phyloP scores from a whole-genome alignment of 257 asterid genomes.

The Craterostigma plantagineum region DNA sequence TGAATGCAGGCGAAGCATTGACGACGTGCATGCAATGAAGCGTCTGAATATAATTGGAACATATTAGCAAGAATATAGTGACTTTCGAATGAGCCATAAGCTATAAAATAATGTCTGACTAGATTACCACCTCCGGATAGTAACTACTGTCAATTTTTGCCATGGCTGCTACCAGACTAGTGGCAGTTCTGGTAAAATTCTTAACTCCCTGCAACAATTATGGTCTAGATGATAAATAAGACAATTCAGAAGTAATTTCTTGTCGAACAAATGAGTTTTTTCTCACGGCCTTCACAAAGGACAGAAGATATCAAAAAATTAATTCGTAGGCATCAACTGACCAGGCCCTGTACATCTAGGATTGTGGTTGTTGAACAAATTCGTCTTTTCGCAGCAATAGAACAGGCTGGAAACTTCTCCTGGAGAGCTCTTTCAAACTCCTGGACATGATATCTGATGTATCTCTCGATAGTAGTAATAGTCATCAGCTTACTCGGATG shows the following conservation, averaged over 20 bases:
- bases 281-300: slow-evolving; percentile 1
- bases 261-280: too few relatives aligned
- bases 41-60: slow-evolving; percentile 36
- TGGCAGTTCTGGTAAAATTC: slow-evolving; percentile 59
- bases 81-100: slow-evolving; percentile 1
- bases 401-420: slow-evolving; percentile 91
- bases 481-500: slow-evolving; percentile 66
- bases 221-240: background rate
- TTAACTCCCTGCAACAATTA: slow-evolving; percentile 53
- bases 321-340: slow-evolving; percentile 18
- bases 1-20: slow-evolving; percentile 88
- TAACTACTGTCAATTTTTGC: slow-evolving; percentile 64
- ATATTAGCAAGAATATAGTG: slow-evolving; percentile 1
- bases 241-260: background rate
- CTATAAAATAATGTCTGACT: slow-evolving; percentile 6
- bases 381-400: slow-evolving; percentile 70
- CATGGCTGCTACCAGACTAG: slow-evolving; percentile 63
- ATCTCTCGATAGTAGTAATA: slow-evolving; percentile 65
- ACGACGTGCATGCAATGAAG: slow-evolving; percentile 76
- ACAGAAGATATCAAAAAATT: slow-evolving; percentile 9
- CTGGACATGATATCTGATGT: slow-evolving; percentile 76
- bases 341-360: slow-evolving; percentile 95
- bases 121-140: slow-evolving; percentile 71
- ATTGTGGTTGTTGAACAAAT: slow-evolving; percentile 76
- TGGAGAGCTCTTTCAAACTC: slow-evolving; percentile 77